Base-by-base conservation (phyloP, 371 early-diverging fungal species). In the Fennellomyces sp. region DNA sequence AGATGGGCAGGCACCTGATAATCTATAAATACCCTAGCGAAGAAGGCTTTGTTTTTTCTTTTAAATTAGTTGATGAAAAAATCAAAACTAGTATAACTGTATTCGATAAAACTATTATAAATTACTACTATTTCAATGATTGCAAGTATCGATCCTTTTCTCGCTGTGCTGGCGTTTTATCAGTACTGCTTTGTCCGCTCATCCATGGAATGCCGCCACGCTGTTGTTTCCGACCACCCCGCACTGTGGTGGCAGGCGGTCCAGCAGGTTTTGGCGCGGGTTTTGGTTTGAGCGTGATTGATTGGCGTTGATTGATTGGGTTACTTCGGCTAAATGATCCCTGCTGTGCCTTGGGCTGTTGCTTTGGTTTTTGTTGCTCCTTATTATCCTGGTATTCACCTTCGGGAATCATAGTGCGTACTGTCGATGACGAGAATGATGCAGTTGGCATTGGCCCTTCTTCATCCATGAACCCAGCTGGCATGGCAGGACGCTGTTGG, bases 371-470 rank as follows among this genome's bases (percentile, higher is more conserved):
- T 36, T 54, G 7, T 13, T 54, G 12, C 28, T 10, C 27, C n/a
- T 26, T 2, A 23, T 45, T 8, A 23, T 45, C 45, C 10, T 45
- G 17, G 36, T 53, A 54, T 52, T 76, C 77, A 39, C 69, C 58
- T 53, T 63, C 68, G 42, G 72, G 74, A 45, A 77, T 72, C 72
- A 77, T 70, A 10, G 78, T 77, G 5, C 63, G 66, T 42, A 68
- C 74, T 30, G 78, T 77, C 3, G 74, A 72, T 17, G 78, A 74
- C 13, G 74, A 77, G 56, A 73, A 72, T 8, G 78, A 70, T 5
- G 60, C 68, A 2, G 74, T 73, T 6, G 70, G 68, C 2, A 52
- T 52, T 6, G 61, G 69, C 2, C 38, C 69, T 27, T 63, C 56
- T 8, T 58, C 60, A 15, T 45, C 38, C 64, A 66, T 63, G 42